phyloP scores from a whole-genome alignment of 352 stramenopile species.

The Pythium vanterpoolii region DNA sequence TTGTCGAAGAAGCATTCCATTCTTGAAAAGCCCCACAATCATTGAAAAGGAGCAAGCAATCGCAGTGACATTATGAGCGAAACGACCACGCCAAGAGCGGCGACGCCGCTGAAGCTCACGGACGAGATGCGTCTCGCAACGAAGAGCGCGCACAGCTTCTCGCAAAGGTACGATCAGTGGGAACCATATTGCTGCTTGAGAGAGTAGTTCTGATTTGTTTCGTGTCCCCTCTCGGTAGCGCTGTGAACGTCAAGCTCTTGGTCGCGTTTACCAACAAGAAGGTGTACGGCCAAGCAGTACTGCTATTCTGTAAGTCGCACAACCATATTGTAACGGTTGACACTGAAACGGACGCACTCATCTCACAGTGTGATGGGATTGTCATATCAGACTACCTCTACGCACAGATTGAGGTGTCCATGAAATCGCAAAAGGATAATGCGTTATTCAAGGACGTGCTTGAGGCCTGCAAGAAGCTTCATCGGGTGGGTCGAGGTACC shows the following conservation, averaged over 20 bases:
- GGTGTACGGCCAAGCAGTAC: constrained; percentile 58
- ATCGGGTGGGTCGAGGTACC: constrained; percentile 27
- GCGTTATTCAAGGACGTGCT: constrained; percentile 38
- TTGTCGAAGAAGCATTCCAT: not conserved
- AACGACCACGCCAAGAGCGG: not conserved
- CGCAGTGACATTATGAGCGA: not conserved
- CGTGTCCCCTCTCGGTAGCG: constrained; percentile 30
- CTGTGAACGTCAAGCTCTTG: constrained; percentile 69
- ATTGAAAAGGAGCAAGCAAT: not conserved
- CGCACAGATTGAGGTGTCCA: constrained; percentile 50
- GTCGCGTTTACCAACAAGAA: constrained; percentile 60
- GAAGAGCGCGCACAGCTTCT: constrained; percentile 5
- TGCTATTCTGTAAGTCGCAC: constrained; percentile 62
- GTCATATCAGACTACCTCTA: constrained; percentile 58
- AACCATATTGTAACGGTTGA: no score
- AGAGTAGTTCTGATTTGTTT: not conserved
- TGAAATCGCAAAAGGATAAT: constrained; percentile 45
- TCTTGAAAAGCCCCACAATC: no score
- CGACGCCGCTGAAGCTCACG: not conserved
- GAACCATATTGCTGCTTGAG: not conserved
- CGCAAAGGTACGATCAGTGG: constrained; percentile 4
- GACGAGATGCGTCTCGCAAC: constrained; percentile 6
- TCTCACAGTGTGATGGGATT: not conserved
- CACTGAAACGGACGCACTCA: no score
- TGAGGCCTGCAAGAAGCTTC: constrained; percentile 36